A percentile compares a stretch with the other conserved stretches of the same genome.
These are phyloP conservation scores for Penicillium salamii DNA, from an alignment of 495 filamentous ascomycete species.

Conservation along the genomic window DNA sequence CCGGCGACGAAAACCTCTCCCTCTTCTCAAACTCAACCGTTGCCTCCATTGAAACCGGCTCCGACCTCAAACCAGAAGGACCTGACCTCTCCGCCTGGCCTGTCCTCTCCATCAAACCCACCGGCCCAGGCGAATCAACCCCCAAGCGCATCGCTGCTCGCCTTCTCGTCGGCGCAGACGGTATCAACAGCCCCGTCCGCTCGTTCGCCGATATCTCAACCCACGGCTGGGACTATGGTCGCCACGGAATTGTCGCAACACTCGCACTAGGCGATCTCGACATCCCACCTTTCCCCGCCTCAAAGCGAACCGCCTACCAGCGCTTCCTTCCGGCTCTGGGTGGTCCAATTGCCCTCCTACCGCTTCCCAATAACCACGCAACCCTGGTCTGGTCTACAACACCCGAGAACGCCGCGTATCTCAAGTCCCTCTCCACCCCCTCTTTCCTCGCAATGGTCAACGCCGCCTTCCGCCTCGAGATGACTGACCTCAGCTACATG, in stretches of 20 bases:
- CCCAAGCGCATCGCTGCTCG: slow-evolving; percentile 64
- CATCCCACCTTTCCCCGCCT: slow-evolving; percentile 25
- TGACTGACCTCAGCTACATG: slow-evolving; percentile 79
- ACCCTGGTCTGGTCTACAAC: slow-evolving; percentile 94
- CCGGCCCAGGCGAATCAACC: slow-evolving; percentile 27
- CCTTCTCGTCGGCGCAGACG: slow-evolving; percentile 89
- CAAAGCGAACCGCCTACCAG: slow-evolving; percentile 79
- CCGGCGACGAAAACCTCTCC: slow-evolving; percentile 58
- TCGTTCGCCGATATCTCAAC: slow-evolving; percentile 82
- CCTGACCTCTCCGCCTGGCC: slow-evolving; percentile 85
- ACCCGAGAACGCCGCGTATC: slow-evolving; percentile 67
- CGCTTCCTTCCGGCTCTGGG: slow-evolving; percentile 79
- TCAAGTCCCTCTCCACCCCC: slow-evolving; percentile 67
- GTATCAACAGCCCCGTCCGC: slow-evolving; percentile 89
- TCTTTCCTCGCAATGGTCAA: slow-evolving; percentile 90
- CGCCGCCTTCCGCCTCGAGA: slow-evolving; percentile 80
- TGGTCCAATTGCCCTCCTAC: slow-evolving; percentile 86
- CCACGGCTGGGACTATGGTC: slow-evolving; percentile 88
- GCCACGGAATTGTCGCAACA: slow-evolving; percentile 89
- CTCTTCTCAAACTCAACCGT: slow-evolving; percentile 75
- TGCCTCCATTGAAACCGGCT: slow-evolving; percentile 70
- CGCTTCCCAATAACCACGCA: slow-evolving; percentile 75
- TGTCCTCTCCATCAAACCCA: slow-evolving; percentile 62
- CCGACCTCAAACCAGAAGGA: slow-evolving; percentile 53
- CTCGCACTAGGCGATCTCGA: slow-evolving; percentile 60